These are phyloP conservation scores for Peterozyma xylosa DNA, from an alignment of 805 yeast species.

Conservation along the genomic window DNA sequence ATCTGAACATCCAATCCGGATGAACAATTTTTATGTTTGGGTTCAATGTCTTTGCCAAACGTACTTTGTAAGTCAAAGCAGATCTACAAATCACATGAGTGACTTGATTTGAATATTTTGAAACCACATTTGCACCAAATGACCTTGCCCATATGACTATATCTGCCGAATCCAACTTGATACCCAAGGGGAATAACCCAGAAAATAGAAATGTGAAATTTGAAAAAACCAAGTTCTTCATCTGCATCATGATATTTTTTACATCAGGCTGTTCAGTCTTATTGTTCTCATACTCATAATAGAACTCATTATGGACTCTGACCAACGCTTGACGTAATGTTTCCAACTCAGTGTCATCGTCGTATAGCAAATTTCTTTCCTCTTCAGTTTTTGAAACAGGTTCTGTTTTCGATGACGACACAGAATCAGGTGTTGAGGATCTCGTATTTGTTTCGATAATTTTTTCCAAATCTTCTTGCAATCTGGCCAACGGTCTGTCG, in stretches of 20 bases:
- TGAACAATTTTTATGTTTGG: constrained; percentile 69
- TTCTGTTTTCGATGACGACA: constrained; percentile 5
- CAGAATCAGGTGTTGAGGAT: background rate
- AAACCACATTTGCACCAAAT: constrained; percentile 81
- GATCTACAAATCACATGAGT: constrained; percentile 86
- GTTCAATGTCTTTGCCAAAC: constrained; percentile 61
- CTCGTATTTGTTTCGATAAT: constrained; percentile 22
- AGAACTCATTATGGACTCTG: constrained; percentile 63
- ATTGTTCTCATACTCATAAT: constrained; percentile 32
- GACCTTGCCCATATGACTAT: constrained; percentile 88
- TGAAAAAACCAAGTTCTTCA: constrained; percentile 62
- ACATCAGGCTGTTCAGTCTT: constrained; percentile 47
- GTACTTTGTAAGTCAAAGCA: constrained; percentile 77
- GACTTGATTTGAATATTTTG: constrained; percentile 61
- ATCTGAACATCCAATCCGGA: constrained; percentile 88
- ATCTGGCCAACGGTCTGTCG: constrained; percentile 77
- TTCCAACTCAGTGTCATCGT: constrained; percentile 73
- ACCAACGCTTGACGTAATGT: constrained; percentile 55
- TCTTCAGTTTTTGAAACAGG: constrained; percentile 10
- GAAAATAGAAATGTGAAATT: constrained; percentile 73
- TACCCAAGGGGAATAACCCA: constrained; percentile 85
- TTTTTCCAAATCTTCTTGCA: constrained; percentile 66
- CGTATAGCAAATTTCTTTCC: constrained; percentile 49
- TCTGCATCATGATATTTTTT: constrained; percentile 60
- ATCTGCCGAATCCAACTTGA: constrained; percentile 65